Evolutionary conservation across 2,329 filamentous ascomycete genomes (phyloP).

Genomic region (Diplodia scrobiculata): DNA sequence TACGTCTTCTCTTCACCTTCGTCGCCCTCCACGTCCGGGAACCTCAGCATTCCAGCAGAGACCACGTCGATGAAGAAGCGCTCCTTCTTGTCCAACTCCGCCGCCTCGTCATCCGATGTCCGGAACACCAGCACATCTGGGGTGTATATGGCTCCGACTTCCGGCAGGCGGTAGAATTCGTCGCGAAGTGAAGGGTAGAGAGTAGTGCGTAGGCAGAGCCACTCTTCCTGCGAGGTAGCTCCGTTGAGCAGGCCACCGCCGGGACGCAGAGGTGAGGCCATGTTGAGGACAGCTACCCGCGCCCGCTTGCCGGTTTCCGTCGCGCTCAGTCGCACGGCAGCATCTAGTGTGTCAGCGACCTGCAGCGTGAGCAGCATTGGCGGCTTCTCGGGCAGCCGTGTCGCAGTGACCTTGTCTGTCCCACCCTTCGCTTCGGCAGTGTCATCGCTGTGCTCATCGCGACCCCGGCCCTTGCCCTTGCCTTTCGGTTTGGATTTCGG

Average conservation of each 20-base stretch:
- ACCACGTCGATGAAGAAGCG: conserved; percentile 63
- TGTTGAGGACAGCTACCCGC: conserved; percentile 61
- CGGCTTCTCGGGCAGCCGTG: conserved; percentile 10
- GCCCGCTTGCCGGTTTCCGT: conserved; percentile 27
- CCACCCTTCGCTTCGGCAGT: conserved; percentile 4
- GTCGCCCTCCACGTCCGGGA: conserved; percentile 54
- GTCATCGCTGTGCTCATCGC: conserved; percentile 27
- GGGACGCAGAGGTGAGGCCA: conserved; percentile 63
- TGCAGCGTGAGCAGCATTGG: conserved; percentile 51
- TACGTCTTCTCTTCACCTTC: conserved; percentile 45
- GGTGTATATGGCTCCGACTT: conserved; percentile 59
- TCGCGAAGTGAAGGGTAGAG: conserved; percentile 61
- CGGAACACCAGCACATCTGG: conserved; percentile 63
- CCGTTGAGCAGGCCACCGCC: conserved; percentile 65
- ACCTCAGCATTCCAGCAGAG: conserved; percentile 60
- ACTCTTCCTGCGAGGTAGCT: conserved; percentile 63
- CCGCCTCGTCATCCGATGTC: conserved; percentile 41
- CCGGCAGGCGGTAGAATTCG: conserved; percentile 62
- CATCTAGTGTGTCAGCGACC: conserved; percentile 57
- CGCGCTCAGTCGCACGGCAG: conserved; percentile 48
- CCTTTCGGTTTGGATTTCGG: conserved; percentile 36
- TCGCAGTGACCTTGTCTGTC: neutral
- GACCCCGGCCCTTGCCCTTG: conserved; percentile 25
- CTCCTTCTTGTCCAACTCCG: conserved; percentile 50
- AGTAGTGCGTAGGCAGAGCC: conserved; percentile 63